Evolutionary conservation across 305 asterid genomes (phyloP).

Genomic region (Fraxinus platypoda): DNA sequence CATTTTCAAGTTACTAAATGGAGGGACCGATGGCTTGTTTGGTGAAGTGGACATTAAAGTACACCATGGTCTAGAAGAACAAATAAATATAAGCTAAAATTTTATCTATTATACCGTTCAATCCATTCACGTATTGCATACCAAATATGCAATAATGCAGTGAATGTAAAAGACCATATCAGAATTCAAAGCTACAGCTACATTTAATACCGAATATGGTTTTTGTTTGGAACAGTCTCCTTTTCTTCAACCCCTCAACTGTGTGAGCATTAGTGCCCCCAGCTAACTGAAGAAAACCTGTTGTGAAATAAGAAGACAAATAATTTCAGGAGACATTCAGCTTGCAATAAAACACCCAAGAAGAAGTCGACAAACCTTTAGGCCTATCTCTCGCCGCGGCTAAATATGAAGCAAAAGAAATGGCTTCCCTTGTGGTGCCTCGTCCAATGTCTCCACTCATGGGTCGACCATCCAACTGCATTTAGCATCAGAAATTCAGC

Average conservation of each 20-base stretch:
- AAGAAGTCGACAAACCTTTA: conserved; percentile 41
- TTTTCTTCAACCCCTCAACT: conserved; percentile 58
- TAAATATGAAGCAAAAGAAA: conserved; percentile 62
- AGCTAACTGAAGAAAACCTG: conserved; percentile 88
- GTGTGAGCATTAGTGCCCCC: conserved; percentile 93
- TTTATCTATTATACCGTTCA: not conserved
- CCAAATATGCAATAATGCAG: not conserved
- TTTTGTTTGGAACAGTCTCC: conserved; percentile 51
- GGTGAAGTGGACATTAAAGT: not conserved
- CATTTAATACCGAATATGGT: conserved; percentile 44
- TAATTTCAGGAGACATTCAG: not conserved
- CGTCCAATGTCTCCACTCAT: conserved; percentile 98
- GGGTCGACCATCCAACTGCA: conserved; percentile 93
- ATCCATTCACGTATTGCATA: not conserved
- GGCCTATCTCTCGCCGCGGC: conserved; percentile 58
- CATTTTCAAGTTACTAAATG: not conserved
- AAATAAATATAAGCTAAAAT: not conserved
- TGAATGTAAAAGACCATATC: not conserved
- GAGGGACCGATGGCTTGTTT: not conserved
- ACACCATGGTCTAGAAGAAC: not conserved
- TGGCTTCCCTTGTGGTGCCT: conserved; percentile 78
- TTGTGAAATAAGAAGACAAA: not conserved
- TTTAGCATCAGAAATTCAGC: conserved; percentile 5
- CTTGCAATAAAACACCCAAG: not conserved
- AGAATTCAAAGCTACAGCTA: conserved; percentile 4